Percentiles rank a stretch among this genome's conserved stretches.
phyloP scores from a whole-genome alignment of 2,329 filamentous ascomycete genomes.

The Monilinia laxa region DNA sequence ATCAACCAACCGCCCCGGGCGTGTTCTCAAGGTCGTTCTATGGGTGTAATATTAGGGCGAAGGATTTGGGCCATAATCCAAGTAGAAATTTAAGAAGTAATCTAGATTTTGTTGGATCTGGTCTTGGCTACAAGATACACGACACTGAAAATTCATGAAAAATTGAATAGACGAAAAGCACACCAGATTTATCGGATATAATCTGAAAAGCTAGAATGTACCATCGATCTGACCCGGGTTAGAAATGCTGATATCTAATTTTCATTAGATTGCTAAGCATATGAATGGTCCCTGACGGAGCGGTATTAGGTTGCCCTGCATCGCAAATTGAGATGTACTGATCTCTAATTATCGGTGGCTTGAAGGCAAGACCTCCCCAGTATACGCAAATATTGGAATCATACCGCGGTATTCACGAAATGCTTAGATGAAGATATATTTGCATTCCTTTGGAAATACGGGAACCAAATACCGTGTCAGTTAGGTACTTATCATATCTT shows the following conservation, averaged over 20 bases:
- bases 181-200: neutral
- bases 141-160: neutral
- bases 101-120: neutral
- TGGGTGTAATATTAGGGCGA: neutral
- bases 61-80: neutral
- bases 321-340: neutral
- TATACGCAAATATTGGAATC: neutral
- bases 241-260: neutral
- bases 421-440: neutral
- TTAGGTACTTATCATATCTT: neutral
- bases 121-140: neutral
- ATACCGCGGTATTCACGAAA: neutral
- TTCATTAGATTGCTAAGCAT: neutral
- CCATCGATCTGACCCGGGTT: neutral
- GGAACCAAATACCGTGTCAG: conserved; percentile 2
- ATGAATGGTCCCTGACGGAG: neutral
- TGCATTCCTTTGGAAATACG: neutral
- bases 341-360: neutral
- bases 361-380: neutral
- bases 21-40: neutral
- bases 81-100: neutral
- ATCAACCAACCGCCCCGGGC: neutral
- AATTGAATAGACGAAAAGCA: neutral
- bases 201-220: neutral
- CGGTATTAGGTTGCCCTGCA: neutral